Conservation (phyloP, 2,329 filamentous ascomycete genomes). For the Trichoderma polysporum region DNA sequence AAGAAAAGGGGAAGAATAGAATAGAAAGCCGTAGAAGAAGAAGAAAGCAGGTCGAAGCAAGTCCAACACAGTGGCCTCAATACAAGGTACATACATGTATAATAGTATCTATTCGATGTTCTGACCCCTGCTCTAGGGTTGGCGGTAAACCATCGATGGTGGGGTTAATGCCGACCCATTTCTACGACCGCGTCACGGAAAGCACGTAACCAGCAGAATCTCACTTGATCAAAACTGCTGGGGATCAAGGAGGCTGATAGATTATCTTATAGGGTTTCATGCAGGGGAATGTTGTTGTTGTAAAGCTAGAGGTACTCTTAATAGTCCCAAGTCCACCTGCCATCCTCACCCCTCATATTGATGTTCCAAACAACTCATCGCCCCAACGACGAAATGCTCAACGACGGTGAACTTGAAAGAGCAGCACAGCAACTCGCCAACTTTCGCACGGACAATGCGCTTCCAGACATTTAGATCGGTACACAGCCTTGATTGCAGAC, state of each 20-base stretch:
- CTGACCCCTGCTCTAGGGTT: neutral
- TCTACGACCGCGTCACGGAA: neutral
- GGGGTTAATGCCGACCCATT: neutral
- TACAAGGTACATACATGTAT: no score
- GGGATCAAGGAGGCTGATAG: neutral
- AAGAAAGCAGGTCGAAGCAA: no score
- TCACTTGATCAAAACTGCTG: neutral
- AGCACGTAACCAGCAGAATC: neutral
- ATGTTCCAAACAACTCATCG: neutral
- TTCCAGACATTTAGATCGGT: slow-evolving; percentile 35
- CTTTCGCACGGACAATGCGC: slow-evolving; percentile 31
- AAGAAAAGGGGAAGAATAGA: no score
- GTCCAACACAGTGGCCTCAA: no score
- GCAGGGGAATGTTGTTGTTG: neutral
- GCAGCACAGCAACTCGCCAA: slow-evolving; percentile 32
- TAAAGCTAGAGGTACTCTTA: neutral
- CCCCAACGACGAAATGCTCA: slow-evolving; percentile 25
- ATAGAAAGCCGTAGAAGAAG: no score
- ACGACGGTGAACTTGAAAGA: slow-evolving; percentile 31
- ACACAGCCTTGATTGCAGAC: slow-evolving; percentile 46
- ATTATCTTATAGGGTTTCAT: no score
- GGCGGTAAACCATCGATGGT: neutral
- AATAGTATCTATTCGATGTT: neutral
- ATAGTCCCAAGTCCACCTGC: neutral
- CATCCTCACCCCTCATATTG: neutral